Evolutionary conservation across 2,329 filamentous ascomycete species (phyloP).

Genomic region (Fusarium sublunatum): DNA sequence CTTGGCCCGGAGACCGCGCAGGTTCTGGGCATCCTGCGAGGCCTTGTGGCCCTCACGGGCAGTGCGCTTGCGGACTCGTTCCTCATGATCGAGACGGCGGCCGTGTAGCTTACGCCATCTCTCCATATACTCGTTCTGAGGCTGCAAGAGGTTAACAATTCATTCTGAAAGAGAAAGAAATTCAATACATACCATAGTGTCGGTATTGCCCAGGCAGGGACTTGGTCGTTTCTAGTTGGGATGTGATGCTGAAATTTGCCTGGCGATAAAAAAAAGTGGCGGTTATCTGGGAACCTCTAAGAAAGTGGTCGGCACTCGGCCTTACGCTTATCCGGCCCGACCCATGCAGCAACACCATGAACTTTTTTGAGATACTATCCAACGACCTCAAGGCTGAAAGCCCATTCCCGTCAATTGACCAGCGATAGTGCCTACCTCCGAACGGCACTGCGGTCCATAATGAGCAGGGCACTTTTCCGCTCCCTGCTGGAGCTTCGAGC

Average conservation of each 20-base stretch:
- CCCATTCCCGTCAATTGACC: conserved; percentile 33
- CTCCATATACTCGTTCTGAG: conserved; percentile 85
- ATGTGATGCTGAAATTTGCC: conserved; percentile 46
- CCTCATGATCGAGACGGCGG: conserved; percentile 79
- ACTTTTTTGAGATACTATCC: conserved; percentile 43
- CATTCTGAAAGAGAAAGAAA: not conserved
- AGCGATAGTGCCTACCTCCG: conserved; percentile 42
- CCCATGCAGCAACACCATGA: conserved; percentile 28
- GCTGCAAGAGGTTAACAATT: conserved; percentile 59
- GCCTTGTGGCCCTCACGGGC: conserved; percentile 91
- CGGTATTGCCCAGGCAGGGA: conserved; percentile 43
- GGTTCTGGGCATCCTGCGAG: conserved; percentile 90
- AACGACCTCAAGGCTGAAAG: conserved; percentile 35
- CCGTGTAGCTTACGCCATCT: conserved; percentile 71
- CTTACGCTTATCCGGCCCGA: conserved; percentile 50
- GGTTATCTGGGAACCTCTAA: conserved; percentile 40
- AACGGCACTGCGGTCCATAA: conserved; percentile 49
- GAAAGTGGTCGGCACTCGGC: conserved; percentile 46
- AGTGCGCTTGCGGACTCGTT: conserved; percentile 85
- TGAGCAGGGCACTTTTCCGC: conserved; percentile 71
- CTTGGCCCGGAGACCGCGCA: conserved; percentile 92
- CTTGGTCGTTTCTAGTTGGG: conserved; percentile 33
- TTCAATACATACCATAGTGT: conserved; percentile 49
- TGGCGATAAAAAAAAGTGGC: conserved; percentile 47
- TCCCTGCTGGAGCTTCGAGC: conserved; percentile 71